A percentile compares a stretch with the other conserved stretches of the same genome.
These are phyloP conservation scores for Fusarium annulatum DNA, from an alignment of 2,329 filamentous ascomycete genomes.

Conservation along the genomic window DNA sequence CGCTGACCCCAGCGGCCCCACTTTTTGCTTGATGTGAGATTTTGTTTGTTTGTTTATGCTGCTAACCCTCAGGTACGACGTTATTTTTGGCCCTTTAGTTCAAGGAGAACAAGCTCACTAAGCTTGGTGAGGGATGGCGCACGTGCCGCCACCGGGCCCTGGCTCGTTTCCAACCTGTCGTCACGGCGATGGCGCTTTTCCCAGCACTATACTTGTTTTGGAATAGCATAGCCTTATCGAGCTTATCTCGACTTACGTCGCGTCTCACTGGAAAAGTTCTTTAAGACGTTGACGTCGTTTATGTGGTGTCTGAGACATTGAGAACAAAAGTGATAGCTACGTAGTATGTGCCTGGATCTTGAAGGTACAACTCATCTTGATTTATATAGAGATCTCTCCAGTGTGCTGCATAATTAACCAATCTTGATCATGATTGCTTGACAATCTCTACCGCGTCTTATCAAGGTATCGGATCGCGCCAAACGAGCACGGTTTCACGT, in stretches of 20 bases:
- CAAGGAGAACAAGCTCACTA: constrained; percentile 27
- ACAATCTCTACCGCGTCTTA: constrained; percentile 18
- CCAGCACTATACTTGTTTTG: constrained; percentile 12
- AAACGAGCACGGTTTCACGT: constrained; percentile 39
- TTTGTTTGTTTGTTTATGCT: constrained; percentile 53
- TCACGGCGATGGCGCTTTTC: constrained; percentile 49
- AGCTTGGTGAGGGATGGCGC: constrained; percentile 38
- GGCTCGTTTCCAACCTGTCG: constrained; percentile 43
- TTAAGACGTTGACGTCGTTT: constrained; percentile 19
- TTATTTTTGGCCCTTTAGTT: constrained; percentile 42
- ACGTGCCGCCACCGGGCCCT: constrained; percentile 34
- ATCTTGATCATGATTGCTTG: constrained; percentile 6
- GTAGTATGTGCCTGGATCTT: neutral
- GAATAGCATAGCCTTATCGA: constrained; percentile 5
- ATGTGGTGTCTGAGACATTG: constrained; percentile 1
- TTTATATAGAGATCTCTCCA: neutral
- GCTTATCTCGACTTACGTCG: constrained; percentile 17
- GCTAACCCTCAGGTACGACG: constrained; percentile 36
- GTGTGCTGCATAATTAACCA: neutral
- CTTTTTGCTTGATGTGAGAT: constrained; percentile 41
- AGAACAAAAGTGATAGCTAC: neutral
- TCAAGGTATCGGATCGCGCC: neutral
- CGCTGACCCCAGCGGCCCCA: constrained; percentile 11
- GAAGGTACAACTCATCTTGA: neutral
- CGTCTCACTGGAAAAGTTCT: constrained; percentile 39